Conservation (phyloP, 768 basidiomycete species). For the Imleria badia region DNA sequence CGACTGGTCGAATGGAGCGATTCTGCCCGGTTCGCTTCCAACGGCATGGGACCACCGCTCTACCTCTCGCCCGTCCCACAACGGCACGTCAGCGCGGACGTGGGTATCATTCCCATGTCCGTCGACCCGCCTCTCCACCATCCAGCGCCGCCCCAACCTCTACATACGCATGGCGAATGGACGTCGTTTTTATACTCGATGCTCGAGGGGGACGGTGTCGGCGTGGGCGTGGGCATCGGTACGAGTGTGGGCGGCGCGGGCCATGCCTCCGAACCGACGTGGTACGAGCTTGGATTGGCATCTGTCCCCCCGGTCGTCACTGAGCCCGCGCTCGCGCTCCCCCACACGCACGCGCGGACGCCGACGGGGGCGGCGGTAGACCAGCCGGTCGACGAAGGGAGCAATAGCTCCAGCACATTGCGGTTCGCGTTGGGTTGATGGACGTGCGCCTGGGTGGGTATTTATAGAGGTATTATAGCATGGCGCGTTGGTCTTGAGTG, state of each 20-base stretch:
- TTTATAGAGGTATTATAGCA: slow-evolving; percentile 31
- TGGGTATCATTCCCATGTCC: slow-evolving; percentile 23
- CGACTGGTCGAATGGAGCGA: slow-evolving; percentile 32
- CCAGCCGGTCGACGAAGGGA: slow-evolving; percentile 24
- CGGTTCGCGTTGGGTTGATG: slow-evolving; percentile 31
- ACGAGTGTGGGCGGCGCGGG: not conserved
- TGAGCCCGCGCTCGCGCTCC: slow-evolving; percentile 7
- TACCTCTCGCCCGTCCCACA: slow-evolving; percentile 27
- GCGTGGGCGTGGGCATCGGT: slow-evolving; percentile 3
- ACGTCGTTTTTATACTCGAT: slow-evolving; percentile 34
- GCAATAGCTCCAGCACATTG: slow-evolving; percentile 28
- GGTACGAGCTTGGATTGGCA: slow-evolving; percentile 32
- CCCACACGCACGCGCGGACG: slow-evolving; percentile 2
- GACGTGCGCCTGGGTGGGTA: slow-evolving; percentile 4
- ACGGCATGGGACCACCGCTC: slow-evolving; percentile 26
- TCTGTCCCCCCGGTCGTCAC: slow-evolving; percentile 15
- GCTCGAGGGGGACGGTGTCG: slow-evolving; percentile 32
- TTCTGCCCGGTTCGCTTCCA: slow-evolving; percentile 15
- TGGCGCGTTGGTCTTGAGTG: too few relatives aligned
- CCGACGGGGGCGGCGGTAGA: not conserved
- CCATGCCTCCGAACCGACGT: slow-evolving; percentile 17
- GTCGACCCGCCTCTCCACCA: slow-evolving; percentile 17
- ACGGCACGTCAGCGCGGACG: slow-evolving; percentile 10
- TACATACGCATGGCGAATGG: slow-evolving; percentile 28
- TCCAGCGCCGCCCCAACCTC: not conserved